Conservation (phyloP, 495 filamentous ascomycete species). For the Hyaloscypha variabilis region DNA sequence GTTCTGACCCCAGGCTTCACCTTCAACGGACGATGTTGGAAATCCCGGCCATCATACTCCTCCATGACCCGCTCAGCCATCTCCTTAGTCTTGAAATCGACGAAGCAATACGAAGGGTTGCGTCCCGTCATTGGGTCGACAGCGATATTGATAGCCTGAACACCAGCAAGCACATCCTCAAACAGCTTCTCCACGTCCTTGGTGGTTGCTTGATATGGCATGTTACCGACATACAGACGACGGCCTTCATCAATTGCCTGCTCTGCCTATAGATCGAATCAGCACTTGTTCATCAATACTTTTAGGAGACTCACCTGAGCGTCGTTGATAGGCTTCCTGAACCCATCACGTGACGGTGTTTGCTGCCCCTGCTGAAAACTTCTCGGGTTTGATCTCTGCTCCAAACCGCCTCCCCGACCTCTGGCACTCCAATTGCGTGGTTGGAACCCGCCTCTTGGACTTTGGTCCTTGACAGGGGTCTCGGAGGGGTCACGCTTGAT, state of each 20-base stretch:
- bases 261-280: slow-evolving; percentile 20
- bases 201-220: slow-evolving; percentile 64
- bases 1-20: slow-evolving; percentile 57
- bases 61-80: slow-evolving; percentile 58
- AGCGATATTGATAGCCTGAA: slow-evolving; percentile 66
- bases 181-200: slow-evolving; percentile 64
- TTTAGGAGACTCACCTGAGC: slow-evolving; percentile 8
- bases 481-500: slow-evolving; percentile 22
- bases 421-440: not conserved
- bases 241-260: slow-evolving; percentile 51
- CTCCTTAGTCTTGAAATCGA: slow-evolving; percentile 60
- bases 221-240: slow-evolving; percentile 68
- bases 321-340: slow-evolving; percentile 12
- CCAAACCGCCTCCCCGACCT: slow-evolving; percentile 1
- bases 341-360: slow-evolving; percentile 13
- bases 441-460: not conserved
- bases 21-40: slow-evolving; percentile 60
- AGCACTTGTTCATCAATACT: not conserved
- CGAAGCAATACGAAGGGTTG: slow-evolving; percentile 74
- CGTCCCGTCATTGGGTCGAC: slow-evolving; percentile 67
- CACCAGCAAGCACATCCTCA: slow-evolving; percentile 26
- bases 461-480: not conserved
- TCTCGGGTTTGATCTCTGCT: slow-evolving; percentile 1
- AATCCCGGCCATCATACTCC: slow-evolving; percentile 51
- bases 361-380: not conserved